A percentile compares a stretch with the other conserved stretches of the same genome.
Evolutionary conservation across 306 rosid species (phyloP).

Genomic region (Coriaria nepalensis): DNA sequence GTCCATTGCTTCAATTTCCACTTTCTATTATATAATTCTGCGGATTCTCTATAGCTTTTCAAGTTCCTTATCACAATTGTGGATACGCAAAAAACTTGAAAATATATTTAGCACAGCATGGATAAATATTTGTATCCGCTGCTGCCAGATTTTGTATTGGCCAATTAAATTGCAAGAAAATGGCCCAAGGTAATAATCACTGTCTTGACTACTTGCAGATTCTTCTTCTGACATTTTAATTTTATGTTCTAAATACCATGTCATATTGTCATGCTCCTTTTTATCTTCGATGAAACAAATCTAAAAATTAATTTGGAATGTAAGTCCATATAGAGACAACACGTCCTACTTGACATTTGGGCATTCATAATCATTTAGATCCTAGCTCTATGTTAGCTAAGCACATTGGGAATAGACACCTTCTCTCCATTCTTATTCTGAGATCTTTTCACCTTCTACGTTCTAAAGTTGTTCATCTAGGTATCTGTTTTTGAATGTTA

Average conservation of each 20-base stretch:
- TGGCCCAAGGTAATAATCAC: conserved; percentile 48
- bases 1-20: conserved; percentile 53
- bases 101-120: conserved; percentile 43
- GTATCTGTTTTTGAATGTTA: no score
- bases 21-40: conserved; percentile 43
- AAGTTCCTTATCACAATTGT: conserved; percentile 36
- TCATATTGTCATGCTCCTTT: no score
- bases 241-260: conserved; percentile 1
- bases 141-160: conserved; percentile 87
- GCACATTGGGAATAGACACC: no score
- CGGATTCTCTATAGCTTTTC: conserved; percentile 40
- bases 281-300: conserved; percentile 7
- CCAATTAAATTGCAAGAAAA: conserved; percentile 68
- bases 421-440: no score
- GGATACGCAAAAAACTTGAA: conserved; percentile 33
- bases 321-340: no score
- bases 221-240: conserved; percentile 8
- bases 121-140: conserved; percentile 46
- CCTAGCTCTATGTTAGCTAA: no score
- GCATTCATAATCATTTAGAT: no score
- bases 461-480: no score
- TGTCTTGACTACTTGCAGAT: neutral
- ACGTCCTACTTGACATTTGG: no score
- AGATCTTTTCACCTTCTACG: no score
- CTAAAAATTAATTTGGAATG: no score